Base-by-base conservation (phyloP, 495 filamentous ascomycete genomes). In the Aspergillus asperescens region DNA sequence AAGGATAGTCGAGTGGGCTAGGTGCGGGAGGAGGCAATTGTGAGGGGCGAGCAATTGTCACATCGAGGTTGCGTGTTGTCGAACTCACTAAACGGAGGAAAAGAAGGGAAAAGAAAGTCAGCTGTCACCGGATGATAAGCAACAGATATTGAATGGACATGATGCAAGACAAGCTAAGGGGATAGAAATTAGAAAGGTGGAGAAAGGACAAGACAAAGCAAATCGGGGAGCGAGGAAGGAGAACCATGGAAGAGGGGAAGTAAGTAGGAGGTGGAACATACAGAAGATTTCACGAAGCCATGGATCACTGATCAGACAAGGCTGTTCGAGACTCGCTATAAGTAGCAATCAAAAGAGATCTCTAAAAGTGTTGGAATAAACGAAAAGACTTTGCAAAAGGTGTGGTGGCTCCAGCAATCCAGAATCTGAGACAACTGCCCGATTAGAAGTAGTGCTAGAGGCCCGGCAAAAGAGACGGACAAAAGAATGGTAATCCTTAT, bases 61-160 rank as follows among this genome's bases (percentile, higher is more conserved):
- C 64, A 68, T 70, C 60, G 59, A 67, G 63, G 62, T 67, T 57
- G 47, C 52, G 55, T 58, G 63, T 64, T 60, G 62, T 58, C 16
- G 64, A 59, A 57, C 63, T 66, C 63, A 67, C 51, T 43, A 57
- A 32, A 23, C 37, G 32, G 24, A 53, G 59, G 50, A 61, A 60
- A 51, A 45, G 19, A 48, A 52, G 42, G 28, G 38, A 39, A 37
- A 54, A 51, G 35, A 20, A 45, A 48, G 46, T 53, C 45, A 56
- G 59, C 49, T 53, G 54, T 56, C 28, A 50, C 52, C 31, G 43
- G 34, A 55, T 27, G 48, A 61, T 52, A 52, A 50, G 53, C 50
- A 47, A 40, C 39, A 46, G 43, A 35, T 27, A 29, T 34, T 53
- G 49, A 41, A 56, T 42, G 46, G 46, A 57, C 52, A 56, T 55